A percentile compares a stretch with the other conserved stretches of the same genome.
Conservation (phyloP, 805 yeast species). For the Lachancea mirantina region DNA sequence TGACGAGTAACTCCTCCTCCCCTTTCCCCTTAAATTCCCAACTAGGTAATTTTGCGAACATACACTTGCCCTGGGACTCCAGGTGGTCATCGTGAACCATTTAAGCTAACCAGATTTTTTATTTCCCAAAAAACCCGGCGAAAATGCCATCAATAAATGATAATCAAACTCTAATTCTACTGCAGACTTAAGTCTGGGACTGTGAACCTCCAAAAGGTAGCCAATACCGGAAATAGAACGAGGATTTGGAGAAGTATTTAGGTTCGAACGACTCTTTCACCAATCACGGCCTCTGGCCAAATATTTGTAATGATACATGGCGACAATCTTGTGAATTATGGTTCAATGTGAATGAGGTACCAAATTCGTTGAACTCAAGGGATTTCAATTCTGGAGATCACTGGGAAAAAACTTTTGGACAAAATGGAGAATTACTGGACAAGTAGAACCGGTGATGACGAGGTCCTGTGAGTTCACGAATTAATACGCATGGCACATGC, state of each 20-base stretch:
- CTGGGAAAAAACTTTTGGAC: slow-evolving; percentile 45
- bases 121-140: too few relatives aligned
- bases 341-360: slow-evolving; percentile 47
- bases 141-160: too few relatives aligned
- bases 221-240: slow-evolving; percentile 13
- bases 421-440: slow-evolving; percentile 66
- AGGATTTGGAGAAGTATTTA: slow-evolving; percentile 29
- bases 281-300: slow-evolving; percentile 86
- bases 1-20: too few relatives aligned
- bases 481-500: slow-evolving; percentile 93
- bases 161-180: too few relatives aligned
- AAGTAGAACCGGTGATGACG: slow-evolving; percentile 61
- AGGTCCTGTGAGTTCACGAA: slow-evolving; percentile 79
- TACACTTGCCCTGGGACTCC: too few relatives aligned
- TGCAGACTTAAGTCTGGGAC: slow-evolving; percentile 93
- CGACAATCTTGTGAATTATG: slow-evolving; percentile 68
- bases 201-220: slow-evolving; percentile 48
- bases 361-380: slow-evolving; percentile 35
- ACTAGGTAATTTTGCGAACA: too few relatives aligned
- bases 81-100: too few relatives aligned
- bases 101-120: too few relatives aligned
- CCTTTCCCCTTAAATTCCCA: too few relatives aligned
- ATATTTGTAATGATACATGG: slow-evolving; percentile 75
- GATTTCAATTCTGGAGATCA: slow-evolving; percentile 28
- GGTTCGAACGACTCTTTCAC: slow-evolving; percentile 72